These are phyloP conservation scores for Phytophthora ohioensis DNA, from an alignment of 352 stramenopile species.

Conservation along the genomic window DNA sequence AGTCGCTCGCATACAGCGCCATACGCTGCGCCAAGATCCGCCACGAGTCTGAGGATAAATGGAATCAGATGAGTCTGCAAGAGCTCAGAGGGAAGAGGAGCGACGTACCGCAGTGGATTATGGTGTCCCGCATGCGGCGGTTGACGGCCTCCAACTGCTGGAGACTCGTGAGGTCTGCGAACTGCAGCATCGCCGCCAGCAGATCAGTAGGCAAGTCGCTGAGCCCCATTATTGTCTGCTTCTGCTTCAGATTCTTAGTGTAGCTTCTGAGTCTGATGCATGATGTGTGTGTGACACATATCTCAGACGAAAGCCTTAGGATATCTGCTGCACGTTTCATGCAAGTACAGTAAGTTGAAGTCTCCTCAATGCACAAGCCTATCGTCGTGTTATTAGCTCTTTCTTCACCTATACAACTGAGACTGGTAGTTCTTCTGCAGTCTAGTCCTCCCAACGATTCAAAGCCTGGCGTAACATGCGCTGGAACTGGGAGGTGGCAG, in stretches of 20 bases:
- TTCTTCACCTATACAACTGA: slow-evolving; percentile 12
- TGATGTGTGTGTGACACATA: too few relatives aligned
- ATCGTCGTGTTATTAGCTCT: not conserved
- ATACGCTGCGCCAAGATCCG: slow-evolving; percentile 24
- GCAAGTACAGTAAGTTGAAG: slow-evolving; percentile 2
- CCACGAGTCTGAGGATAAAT: slow-evolving; percentile 45
- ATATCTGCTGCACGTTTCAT: not conserved
- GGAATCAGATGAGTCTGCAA: slow-evolving; percentile 5
- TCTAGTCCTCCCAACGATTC: slow-evolving; percentile 51
- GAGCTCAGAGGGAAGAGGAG: not conserved
- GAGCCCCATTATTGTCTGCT: slow-evolving; percentile 19
- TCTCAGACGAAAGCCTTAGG: slow-evolving; percentile 13
- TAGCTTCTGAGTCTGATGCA: slow-evolving; percentile 21
- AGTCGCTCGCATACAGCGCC: slow-evolving; percentile 15
- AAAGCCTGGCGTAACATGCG: slow-evolving; percentile 70
- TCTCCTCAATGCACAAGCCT: not conserved
- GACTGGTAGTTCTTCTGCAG: not conserved
- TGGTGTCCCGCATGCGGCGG: slow-evolving; percentile 17
- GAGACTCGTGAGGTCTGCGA: slow-evolving; percentile 45
- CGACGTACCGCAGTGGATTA: slow-evolving; percentile 29
- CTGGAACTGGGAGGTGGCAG: slow-evolving; percentile 58
- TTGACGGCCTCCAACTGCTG: slow-evolving; percentile 43
- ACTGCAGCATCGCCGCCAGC: slow-evolving; percentile 50
- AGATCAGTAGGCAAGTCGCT: slow-evolving; percentile 53
- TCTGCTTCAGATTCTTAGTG: slow-evolving; percentile 8